These are phyloP conservation scores for Aspergillus sp. DNA, from an alignment of 2,329 filamentous ascomycete species.

Conservation along the genomic window DNA sequence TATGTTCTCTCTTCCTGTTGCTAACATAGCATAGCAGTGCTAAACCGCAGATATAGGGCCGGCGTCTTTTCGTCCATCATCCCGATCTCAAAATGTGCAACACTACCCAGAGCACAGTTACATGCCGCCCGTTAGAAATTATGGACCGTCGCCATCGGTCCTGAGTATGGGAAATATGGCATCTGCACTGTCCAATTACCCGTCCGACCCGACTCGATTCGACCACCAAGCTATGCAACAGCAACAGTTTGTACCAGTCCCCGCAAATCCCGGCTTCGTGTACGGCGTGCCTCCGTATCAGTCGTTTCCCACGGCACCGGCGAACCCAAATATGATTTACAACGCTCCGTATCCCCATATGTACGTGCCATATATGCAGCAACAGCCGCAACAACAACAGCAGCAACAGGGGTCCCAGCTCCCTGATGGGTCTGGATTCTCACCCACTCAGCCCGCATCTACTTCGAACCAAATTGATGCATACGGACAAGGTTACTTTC, in stretches of 20 bases:
- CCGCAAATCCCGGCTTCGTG: conserved; percentile 32
- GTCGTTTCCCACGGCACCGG: conserved; percentile 26
- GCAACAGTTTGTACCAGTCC: conserved; percentile 28
- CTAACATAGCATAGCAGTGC: background rate
- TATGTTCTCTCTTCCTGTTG: conserved; percentile 14
- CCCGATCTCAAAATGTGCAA: conserved; percentile 26
- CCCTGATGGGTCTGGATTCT: conserved; percentile 26
- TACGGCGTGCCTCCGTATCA: conserved; percentile 36
- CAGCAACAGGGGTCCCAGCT: background rate
- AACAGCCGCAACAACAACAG: conserved; percentile 28
- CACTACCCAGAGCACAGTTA: conserved; percentile 26
- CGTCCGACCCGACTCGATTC: conserved; percentile 29
- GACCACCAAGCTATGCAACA: conserved; percentile 32
- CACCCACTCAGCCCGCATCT: conserved; percentile 28
- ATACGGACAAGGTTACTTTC: conserved; percentile 34
- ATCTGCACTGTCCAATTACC: conserved; percentile 34
- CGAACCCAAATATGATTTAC: conserved; percentile 29
- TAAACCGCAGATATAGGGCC: conserved; percentile 16
- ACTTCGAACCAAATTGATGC: conserved; percentile 24
- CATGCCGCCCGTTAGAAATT: conserved; percentile 22
- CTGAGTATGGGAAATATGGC: conserved; percentile 37
- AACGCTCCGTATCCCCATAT: conserved; percentile 30
- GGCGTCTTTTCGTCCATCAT: conserved; percentile 7
- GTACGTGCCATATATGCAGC: conserved; percentile 36
- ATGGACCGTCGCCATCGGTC: conserved; percentile 26